Evolutionary conservation across 192 early-diverging fungal species (phyloP), one percentile per base, ranked within the genome.

Genomic region (Rhizoclosmatium globosum): DNA sequence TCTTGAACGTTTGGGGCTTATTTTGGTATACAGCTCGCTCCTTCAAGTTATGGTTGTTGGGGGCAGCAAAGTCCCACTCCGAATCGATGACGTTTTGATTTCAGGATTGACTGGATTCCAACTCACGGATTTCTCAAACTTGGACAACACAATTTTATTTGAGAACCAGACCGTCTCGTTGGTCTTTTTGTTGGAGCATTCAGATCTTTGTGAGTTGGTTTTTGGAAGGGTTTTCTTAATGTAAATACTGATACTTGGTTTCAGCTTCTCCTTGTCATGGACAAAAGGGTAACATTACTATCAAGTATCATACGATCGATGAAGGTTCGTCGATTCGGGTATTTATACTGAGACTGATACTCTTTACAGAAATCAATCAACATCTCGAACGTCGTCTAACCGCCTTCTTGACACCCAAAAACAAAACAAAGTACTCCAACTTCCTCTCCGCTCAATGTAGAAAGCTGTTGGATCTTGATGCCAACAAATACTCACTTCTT

Each of bases 121-220:
- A 21, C n/a, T 47, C 39, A 70, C 21, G 60, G 43, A 41, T 31
- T 42, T 39, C 7, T 61, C 70, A 6, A 15, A 76, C 23, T 66
- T 13, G 21, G 41, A 53, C 15, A n/a, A 59, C 15, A 69, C 45
- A 15, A 38, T 79, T 3, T 1, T 82, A 19, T 81, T 81, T 67
- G 42, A 75, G 44, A 21, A 81, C 15, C 78, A 82, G 66, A 70
- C 62, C 21, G 23, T 74, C 11, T 65, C 77, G 17, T 43, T 82
- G 31, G 48, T 82, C n/a, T 82, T 64, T 68, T 42, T 50, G 3
- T 60, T 82, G 23, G 71, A 80, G 53, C 59, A 58, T 17, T 39
- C 47, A 31, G 39, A 31, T 60, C 19, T 75, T 4, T 21, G 41
- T 44, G 47, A n/a, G 17, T 42, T 38, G 48, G n/a, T 19, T 45